Evolutionary conservation across 345 rosid genomes (phyloP), one percentile per base, ranked within the genome.

Genomic region (Reutealis trisperma): DNA sequence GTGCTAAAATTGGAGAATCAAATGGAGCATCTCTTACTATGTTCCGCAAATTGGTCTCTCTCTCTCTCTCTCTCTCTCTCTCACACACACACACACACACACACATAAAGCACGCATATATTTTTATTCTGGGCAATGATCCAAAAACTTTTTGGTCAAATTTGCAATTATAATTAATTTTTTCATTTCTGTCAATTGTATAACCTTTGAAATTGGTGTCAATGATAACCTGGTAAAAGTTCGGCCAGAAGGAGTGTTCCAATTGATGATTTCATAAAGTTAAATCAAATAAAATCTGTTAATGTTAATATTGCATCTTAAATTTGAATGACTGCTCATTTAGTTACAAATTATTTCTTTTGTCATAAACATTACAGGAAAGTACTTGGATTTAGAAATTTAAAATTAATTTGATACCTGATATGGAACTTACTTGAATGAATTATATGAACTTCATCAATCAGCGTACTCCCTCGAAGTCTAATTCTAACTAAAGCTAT

Each of bases 1-100:
- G 89, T 66, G 92, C 84, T 62, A 96, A 96, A 80, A 90, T 96
- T 83, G 98, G 94, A 76, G 94, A 93, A 75, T 86, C 93, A 55
- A 96, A 96, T 81, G 83, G 77, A 69, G 83, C 89, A 61, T 96
- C 98, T 75, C 92, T 91, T 77, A 71, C 81, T 79, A 67, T 96
- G 77, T 96, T 96, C 85, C 83, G 61, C 58, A 93, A 96, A 85
- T 70, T 91, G 93, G 97, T 96, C 81, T 67, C 66, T 82, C 78
- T 79, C 83, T 81, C 52, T 68, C 67, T 74, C 78, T 54, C 30
- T 24, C 52, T 58, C 72, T 24, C 75, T 30, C 63, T 44, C 58
- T 49, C 41, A 37, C 41, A 37, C 41, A 37, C 41, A 37, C 41
- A 34, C 41, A 34, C 41, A 34, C 41, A 37, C 41, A 37, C 41